Percentiles rank a stretch among this genome's conserved stretches.
These are phyloP conservation scores for Persicaria maculosa DNA, from an alignment of 148 eudicot genomes.

Conservation along the genomic window DNA sequence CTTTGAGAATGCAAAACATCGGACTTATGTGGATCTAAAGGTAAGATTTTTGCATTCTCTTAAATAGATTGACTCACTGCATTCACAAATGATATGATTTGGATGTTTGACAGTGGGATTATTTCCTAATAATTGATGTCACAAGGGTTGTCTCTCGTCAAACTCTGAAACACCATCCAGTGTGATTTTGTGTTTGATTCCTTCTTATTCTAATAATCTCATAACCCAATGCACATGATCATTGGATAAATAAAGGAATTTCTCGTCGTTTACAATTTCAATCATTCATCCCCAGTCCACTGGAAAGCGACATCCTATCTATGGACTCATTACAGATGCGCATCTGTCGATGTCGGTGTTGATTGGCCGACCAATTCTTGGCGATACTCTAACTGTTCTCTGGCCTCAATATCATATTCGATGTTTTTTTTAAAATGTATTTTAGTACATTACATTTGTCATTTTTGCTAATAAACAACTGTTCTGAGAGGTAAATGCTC, in stretches of 20 bases:
- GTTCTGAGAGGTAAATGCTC: background rate
- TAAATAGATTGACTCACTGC: background rate
- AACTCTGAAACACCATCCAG: background rate
- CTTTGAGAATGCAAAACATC: slow-evolving; percentile 82
- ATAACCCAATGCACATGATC: slow-evolving; percentile 1
- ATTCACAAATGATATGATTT: slow-evolving; percentile 6
- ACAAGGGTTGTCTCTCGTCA: background rate
- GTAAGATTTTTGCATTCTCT: slow-evolving; percentile 27
- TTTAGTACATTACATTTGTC: background rate
- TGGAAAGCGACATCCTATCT: slow-evolving; percentile 11
- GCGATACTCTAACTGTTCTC: background rate
- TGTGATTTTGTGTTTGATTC: background rate
- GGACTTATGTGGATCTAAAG: slow-evolving; percentile 99
- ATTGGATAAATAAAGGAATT: background rate
- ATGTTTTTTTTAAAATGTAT: background rate
- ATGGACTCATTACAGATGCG: background rate
- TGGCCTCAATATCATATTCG: background rate
- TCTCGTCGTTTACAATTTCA: background rate
- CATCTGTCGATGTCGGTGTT: background rate
- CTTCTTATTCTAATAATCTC: background rate
- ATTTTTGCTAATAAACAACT: background rate
- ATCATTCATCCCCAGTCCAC: slow-evolving; percentile 9
- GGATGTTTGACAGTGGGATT: background rate
- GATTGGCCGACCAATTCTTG: slow-evolving; percentile 1
- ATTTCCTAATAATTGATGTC: background rate